phyloP scores from a whole-genome alignment of 441 rosid genomes.

The Sinapis alba region DNA sequence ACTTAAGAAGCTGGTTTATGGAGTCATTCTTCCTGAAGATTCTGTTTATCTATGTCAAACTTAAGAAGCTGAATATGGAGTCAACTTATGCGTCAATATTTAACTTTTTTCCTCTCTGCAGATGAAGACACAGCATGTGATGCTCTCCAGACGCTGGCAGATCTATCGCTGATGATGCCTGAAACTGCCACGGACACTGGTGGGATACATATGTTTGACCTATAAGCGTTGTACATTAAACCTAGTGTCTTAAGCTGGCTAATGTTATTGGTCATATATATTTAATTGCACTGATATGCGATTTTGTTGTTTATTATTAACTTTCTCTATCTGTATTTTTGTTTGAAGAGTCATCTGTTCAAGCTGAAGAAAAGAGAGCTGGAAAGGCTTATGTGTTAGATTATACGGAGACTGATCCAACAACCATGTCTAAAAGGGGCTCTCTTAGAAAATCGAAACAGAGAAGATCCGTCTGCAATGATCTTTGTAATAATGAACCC shows the following conservation, averaged over 20 bases:
- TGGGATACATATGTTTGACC: slow-evolving; percentile 43
- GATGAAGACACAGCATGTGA: slow-evolving; percentile 66
- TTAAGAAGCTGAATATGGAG: slow-evolving; percentile 8
- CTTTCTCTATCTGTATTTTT: slow-evolving; percentile 26
- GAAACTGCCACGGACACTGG: slow-evolving; percentile 80
- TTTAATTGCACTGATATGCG: not conserved
- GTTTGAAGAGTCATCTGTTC: slow-evolving; percentile 66
- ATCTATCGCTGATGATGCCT: slow-evolving; percentile 91
- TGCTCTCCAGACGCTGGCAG: slow-evolving; percentile 79
- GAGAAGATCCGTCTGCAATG: slow-evolving; percentile 44
- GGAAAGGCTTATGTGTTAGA: slow-evolving; percentile 52
- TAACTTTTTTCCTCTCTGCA: slow-evolving; percentile 40
- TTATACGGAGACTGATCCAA: slow-evolving; percentile 51
- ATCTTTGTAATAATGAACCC: slow-evolving; percentile 46
- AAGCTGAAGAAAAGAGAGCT: slow-evolving; percentile 61
- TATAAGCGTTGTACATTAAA: slow-evolving; percentile 18
- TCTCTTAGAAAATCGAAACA: slow-evolving; percentile 46
- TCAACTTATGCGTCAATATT: not conserved
- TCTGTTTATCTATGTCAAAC: slow-evolving; percentile 6
- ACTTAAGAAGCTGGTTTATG: slow-evolving; percentile 14
- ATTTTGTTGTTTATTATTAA: not conserved
- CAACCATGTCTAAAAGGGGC: slow-evolving; percentile 49
- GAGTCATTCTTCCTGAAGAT: slow-evolving; percentile 26
- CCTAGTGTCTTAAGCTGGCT: slow-evolving; percentile 20
- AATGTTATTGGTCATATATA: slow-evolving; percentile 5